These are phyloP conservation scores for Stachybotrys chlorohalonatus DNA, from an alignment of 2,329 filamentous ascomycete genomes.

Conservation along the genomic window DNA sequence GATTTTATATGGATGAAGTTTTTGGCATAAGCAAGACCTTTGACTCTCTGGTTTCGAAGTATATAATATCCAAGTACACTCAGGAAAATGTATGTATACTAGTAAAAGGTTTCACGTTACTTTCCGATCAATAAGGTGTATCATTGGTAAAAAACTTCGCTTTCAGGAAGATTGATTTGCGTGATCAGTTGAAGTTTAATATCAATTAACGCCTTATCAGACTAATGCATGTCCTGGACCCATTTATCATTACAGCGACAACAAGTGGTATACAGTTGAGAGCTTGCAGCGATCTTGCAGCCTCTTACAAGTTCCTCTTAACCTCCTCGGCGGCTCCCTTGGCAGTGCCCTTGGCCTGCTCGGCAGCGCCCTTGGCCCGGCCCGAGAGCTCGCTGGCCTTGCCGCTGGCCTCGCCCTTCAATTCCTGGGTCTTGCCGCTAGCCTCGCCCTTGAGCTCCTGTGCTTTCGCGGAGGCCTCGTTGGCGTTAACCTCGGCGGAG, in stretches of 20 bases:
- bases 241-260: background rate
- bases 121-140: too few relatives aligned
- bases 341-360: conserved; percentile 28
- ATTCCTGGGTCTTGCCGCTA: conserved; percentile 25
- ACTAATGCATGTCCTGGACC: background rate
- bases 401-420: conserved; percentile 34
- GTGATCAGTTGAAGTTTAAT: background rate
- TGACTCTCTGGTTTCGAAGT: too few relatives aligned
- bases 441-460: conserved; percentile 25
- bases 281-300: background rate
- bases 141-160: background rate
- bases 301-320: conserved; percentile 18
- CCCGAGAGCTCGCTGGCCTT: conserved; percentile 28
- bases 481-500: conserved; percentile 20
- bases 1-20: too few relatives aligned
- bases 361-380: conserved; percentile 35
- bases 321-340: conserved; percentile 32
- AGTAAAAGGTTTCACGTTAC: too few relatives aligned
- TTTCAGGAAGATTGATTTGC: background rate
- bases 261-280: background rate
- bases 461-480: conserved; percentile 19
- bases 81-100: too few relatives aligned
- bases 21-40: too few relatives aligned
- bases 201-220: background rate
- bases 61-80: too few relatives aligned